These are phyloP conservation scores for Anthracocystis setariae DNA, from an alignment of 1,284 basidiomycete species.

Conservation along the genomic window DNA sequence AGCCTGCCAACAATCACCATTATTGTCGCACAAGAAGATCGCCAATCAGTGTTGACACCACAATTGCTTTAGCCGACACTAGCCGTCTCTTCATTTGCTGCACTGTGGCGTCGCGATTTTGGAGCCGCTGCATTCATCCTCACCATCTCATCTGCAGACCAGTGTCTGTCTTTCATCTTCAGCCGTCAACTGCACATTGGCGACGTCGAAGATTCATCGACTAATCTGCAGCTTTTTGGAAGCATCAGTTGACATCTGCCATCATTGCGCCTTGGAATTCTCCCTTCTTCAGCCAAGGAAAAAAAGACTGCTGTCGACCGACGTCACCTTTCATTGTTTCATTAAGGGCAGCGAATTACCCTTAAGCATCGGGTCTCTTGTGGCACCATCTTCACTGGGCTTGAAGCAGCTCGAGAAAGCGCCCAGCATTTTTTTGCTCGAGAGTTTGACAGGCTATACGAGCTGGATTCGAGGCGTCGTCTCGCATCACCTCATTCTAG, in stretches of 20 bases:
- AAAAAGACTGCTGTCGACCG: slow-evolving; percentile 3
- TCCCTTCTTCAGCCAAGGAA: neutral
- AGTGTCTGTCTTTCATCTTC: neutral
- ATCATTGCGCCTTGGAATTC: slow-evolving; percentile 23
- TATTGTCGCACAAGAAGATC: too few relatives aligned
- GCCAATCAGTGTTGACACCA: neutral
- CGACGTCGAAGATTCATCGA: slow-evolving; percentile 3
- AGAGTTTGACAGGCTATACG: too few relatives aligned
- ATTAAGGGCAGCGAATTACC: neutral
- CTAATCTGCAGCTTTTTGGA: slow-evolving; percentile 9
- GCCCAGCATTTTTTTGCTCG: neutral
- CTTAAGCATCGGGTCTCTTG: neutral
- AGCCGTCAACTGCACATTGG: slow-evolving; percentile 19
- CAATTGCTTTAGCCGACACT: slow-evolving; percentile 1
- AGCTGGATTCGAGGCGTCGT: slow-evolving; percentile 5
- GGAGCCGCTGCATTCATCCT: neutral
- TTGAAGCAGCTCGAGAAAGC: neutral
- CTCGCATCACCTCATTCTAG: slow-evolving; percentile 26
- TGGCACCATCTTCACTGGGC: too few relatives aligned
- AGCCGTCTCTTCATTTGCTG: neutral
- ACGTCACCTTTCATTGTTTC: slow-evolving; percentile 19
- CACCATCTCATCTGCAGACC: slow-evolving; percentile 4
- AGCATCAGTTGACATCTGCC: slow-evolving; percentile 6
- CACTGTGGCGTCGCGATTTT: neutral
- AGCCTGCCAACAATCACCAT: too few relatives aligned